Conservation (phyloP, 2,329 filamentous ascomycete species). For the Colletotrichum noveboracense region DNA sequence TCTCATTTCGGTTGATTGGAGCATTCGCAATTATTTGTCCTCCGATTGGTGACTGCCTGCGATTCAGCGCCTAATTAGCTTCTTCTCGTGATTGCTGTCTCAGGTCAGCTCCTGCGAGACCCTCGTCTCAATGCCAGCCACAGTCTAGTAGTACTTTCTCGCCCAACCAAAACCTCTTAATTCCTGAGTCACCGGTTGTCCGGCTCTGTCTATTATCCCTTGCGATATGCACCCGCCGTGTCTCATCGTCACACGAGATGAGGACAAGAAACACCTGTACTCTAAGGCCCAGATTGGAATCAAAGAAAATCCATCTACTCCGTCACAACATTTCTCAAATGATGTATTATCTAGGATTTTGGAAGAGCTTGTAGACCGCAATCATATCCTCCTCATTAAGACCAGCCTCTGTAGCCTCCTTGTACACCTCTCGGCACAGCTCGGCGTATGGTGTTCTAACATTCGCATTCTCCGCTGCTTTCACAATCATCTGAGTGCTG, state of each 20-base stretch:
- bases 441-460: constrained; percentile 26
- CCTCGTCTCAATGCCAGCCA: not conserved
- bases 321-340: accelerated
- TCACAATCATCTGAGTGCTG: constrained; percentile 30
- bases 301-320: not conserved
- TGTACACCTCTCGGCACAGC: constrained; percentile 26
- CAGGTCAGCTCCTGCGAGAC: not conserved
- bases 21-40: not conserved
- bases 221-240: not conserved
- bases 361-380: constrained; percentile 24
- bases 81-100: not conserved
- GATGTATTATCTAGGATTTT: not conserved
- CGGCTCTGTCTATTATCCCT: not conserved
- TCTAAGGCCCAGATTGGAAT: not conserved
- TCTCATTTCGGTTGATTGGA: not conserved
- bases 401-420: constrained; percentile 27
- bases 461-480: constrained; percentile 24
- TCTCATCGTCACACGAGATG: not conserved
- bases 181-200: not conserved
- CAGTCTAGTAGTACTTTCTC: not conserved
- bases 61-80: not conserved
- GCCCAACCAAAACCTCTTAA: too few relatives aligned
- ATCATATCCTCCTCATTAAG: constrained; percentile 33
- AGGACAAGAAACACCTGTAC: not conserved
- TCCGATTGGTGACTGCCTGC: not conserved